Conservation (phyloP, 1,284 basidiomycete species). For the Trichosporon sp. region DNA sequence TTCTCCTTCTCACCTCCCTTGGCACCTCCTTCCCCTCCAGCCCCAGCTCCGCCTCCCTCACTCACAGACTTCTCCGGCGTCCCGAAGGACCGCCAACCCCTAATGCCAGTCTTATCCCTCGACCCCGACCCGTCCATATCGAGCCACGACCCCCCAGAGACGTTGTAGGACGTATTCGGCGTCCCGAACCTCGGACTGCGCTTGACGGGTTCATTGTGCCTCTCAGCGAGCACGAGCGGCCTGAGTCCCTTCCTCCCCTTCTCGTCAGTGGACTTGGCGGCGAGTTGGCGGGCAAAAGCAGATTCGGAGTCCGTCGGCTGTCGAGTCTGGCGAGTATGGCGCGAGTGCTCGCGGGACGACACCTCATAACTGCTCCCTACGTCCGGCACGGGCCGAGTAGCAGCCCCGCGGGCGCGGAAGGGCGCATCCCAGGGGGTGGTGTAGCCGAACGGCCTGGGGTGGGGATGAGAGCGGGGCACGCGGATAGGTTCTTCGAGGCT, state of each 20-base stretch:
- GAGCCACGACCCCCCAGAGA: too few relatives aligned
- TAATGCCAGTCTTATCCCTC: too few relatives aligned
- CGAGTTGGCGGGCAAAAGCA: background rate
- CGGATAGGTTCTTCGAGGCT: background rate
- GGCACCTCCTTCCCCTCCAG: too few relatives aligned
- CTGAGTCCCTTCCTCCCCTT: background rate
- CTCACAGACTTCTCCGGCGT: too few relatives aligned
- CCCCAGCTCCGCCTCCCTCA: too few relatives aligned
- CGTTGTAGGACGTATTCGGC: background rate
- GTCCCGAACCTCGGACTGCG: background rate
- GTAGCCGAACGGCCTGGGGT: background rate
- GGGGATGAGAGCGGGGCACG: background rate
- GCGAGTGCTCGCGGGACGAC: background rate
- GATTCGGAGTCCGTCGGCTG: background rate
- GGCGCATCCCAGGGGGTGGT: background rate
- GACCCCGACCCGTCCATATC: too few relatives aligned
- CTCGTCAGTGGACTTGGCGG: background rate
- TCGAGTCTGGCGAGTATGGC: background rate
- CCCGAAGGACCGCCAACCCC: too few relatives aligned
- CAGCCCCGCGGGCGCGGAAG: background rate
- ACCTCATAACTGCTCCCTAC: background rate
- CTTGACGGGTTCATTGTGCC: background rate
- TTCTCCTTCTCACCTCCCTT: too few relatives aligned
- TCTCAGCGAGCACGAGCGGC: background rate
- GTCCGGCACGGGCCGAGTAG: background rate